Conservation (phyloP, 805 yeast species). For the Cyberlindnera maclurae region DNA sequence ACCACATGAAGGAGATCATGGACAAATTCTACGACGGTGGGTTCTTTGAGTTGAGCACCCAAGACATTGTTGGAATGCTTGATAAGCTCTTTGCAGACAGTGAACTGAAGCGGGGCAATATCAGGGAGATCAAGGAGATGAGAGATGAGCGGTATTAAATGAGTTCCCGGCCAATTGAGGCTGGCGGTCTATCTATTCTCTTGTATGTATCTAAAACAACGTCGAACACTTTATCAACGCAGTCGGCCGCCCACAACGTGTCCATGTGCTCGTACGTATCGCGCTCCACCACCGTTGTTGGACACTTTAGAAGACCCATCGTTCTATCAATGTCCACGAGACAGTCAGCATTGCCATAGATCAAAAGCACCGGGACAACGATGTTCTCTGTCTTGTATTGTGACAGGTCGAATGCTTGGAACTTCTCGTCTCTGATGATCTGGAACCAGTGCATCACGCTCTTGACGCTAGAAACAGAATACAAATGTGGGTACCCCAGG, state of each 20-base stretch:
- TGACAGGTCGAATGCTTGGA: slow-evolving; percentile 71
- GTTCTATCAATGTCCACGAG: slow-evolving; percentile 65
- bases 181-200: slow-evolving; percentile 6
- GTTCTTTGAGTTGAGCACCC: slow-evolving; percentile 30
- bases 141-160: slow-evolving; percentile 23
- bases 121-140: slow-evolving; percentile 36
- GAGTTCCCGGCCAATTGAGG: background rate
- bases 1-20: slow-evolving; percentile 36
- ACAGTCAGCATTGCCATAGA: slow-evolving; percentile 67
- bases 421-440: slow-evolving; percentile 57
- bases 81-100: slow-evolving; percentile 35
- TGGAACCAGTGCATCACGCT: slow-evolving; percentile 83
- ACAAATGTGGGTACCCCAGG: slow-evolving; percentile 70
- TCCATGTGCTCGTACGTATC: slow-evolving; percentile 71
- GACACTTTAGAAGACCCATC: slow-evolving; percentile 40
- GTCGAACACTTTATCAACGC: slow-evolving; percentile 30
- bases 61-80: slow-evolving; percentile 31
- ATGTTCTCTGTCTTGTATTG: slow-evolving; percentile 29
- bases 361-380: slow-evolving; percentile 51
- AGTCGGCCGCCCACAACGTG: slow-evolving; percentile 68
- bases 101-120: slow-evolving; percentile 26
- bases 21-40: slow-evolving; percentile 34
- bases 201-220: slow-evolving; percentile 44
- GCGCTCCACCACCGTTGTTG: slow-evolving; percentile 34
- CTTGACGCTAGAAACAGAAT: slow-evolving; percentile 76